Conservation (phyloP, 2,329 filamentous ascomycete species). For the Pseudocercospora ulei region DNA sequence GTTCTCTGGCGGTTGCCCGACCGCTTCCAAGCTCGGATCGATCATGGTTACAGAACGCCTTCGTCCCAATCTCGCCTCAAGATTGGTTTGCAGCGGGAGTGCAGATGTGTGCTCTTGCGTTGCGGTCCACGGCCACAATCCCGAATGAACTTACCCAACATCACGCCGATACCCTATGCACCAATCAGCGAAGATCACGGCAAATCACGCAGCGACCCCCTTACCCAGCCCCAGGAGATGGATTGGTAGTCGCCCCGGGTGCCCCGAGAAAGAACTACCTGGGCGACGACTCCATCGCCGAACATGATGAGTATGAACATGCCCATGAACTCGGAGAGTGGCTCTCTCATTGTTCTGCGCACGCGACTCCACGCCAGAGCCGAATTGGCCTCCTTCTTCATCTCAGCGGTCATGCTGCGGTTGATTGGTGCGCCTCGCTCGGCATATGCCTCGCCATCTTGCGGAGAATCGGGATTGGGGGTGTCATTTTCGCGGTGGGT, state of each 20-base stretch:
- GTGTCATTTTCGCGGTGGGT: slow-evolving; percentile 22
- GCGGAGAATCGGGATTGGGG: slow-evolving; percentile 13
- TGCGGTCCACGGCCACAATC: slow-evolving; percentile 4
- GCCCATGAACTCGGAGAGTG: slow-evolving; percentile 59
- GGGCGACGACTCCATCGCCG: slow-evolving; percentile 58
- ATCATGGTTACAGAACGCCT: slow-evolving; percentile 1
- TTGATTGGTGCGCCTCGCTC: slow-evolving; percentile 28
- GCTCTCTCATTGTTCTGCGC: slow-evolving; percentile 47
- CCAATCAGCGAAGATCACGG: slow-evolving; percentile 7
- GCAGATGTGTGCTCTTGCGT: slow-evolving; percentile 7
- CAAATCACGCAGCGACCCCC: slow-evolving; percentile 3
- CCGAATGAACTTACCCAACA: slow-evolving; percentile 47
- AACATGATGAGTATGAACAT: slow-evolving; percentile 57
- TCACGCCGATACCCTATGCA: slow-evolving; percentile 50
- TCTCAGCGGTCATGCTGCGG: slow-evolving; percentile 26
- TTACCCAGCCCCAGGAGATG: slow-evolving; percentile 34
- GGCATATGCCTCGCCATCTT: slow-evolving; percentile 14
- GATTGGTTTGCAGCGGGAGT: slow-evolving; percentile 1
- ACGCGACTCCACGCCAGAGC: slow-evolving; percentile 47
- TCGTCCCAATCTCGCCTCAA: not conserved
- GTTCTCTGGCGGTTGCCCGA: too few species aligned
- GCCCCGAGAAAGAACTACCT: slow-evolving; percentile 51
- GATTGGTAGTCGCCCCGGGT: slow-evolving; percentile 47
- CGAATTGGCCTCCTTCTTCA: slow-evolving; percentile 28
- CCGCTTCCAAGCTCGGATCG: slow-evolving; percentile 1